Evolutionary conservation across 2,329 filamentous ascomycete genomes (phyloP).

Genomic region (Diaporthe aspalathi): DNA sequence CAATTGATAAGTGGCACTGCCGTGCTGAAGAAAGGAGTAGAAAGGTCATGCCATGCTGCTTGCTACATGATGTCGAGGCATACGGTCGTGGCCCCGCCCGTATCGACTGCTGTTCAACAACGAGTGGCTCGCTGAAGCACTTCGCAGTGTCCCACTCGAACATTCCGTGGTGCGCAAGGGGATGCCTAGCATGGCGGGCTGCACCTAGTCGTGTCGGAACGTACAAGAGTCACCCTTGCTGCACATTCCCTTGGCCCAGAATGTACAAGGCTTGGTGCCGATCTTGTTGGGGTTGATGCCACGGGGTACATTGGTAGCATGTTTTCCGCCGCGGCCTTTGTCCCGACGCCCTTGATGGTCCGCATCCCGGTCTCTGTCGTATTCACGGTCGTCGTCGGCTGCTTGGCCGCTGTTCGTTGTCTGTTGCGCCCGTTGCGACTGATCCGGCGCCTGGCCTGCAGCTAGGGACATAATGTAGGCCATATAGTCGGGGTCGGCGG

Average conservation of each 20-base stretch:
- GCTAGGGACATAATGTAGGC: constrained; percentile 41
- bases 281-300: constrained; percentile 68
- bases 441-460: constrained; percentile 35
- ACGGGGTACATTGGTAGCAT: constrained; percentile 46
- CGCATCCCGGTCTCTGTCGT: constrained; percentile 46
- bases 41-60: background rate
- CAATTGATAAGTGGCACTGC: constrained; percentile 3
- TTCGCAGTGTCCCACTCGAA: no score
- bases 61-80: background rate
- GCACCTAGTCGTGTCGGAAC: constrained; percentile 71
- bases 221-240: constrained; percentile 80
- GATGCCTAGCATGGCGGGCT: background rate
- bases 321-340: constrained; percentile 48
- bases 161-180: background rate
- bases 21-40: background rate
- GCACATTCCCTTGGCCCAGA: constrained; percentile 78
- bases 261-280: constrained; percentile 76
- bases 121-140: background rate
- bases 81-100: background rate
- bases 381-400: constrained; percentile 43
- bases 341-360: constrained; percentile 47
- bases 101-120: background rate
- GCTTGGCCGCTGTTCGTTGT: constrained; percentile 40
- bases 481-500: constrained; percentile 54
- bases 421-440: constrained; percentile 37